Evolutionary conservation across 352 stramenopile genomes (phyloP).

Genomic region (Plasmopara viticola): DNA sequence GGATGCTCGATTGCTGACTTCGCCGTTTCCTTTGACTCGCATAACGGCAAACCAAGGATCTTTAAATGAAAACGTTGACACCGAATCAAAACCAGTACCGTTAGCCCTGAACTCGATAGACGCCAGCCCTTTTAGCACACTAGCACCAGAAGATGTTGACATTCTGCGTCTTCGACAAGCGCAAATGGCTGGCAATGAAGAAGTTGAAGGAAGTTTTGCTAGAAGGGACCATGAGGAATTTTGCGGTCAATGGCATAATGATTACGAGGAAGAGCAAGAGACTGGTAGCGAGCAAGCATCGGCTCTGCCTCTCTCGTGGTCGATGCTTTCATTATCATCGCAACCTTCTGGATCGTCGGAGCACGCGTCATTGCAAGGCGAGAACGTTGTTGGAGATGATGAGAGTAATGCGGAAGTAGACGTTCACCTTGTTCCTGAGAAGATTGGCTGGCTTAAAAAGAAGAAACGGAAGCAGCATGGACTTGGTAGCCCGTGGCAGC

Average conservation of each 20-base stretch:
- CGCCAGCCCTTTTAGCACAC: constrained; percentile 21
- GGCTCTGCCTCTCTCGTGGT: constrained; percentile 44
- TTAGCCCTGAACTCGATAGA: constrained; percentile 4
- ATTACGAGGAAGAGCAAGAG: constrained; percentile 21
- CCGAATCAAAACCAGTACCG: background rate
- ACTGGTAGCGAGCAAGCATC: constrained; percentile 31
- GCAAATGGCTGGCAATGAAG: constrained; percentile 12
- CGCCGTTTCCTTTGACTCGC: background rate
- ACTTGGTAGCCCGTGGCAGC: constrained; percentile 62
- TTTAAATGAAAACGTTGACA: background rate
- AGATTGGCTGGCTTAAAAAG: constrained; percentile 77
- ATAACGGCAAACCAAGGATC: background rate
- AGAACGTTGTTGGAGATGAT: constrained; percentile 17
- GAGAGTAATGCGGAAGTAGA: constrained; percentile 14
- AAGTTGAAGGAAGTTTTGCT: background rate
- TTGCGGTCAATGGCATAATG: constrained; percentile 7
- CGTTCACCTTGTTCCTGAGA: constrained; percentile 35
- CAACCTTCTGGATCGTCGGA: constrained; percentile 28
- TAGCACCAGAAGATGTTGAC: constrained; percentile 20
- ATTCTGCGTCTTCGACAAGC: constrained; percentile 17
- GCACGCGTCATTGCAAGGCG: constrained; percentile 20
- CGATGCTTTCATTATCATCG: constrained; percentile 58
- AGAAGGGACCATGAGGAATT: constrained; percentile 13
- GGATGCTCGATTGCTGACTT: constrained; percentile 1
- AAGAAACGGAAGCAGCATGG: constrained; percentile 71